phyloP scores from a whole-genome alignment of 2,329 filamentous ascomycete species.

The Arthrobotrys sinensis region DNA sequence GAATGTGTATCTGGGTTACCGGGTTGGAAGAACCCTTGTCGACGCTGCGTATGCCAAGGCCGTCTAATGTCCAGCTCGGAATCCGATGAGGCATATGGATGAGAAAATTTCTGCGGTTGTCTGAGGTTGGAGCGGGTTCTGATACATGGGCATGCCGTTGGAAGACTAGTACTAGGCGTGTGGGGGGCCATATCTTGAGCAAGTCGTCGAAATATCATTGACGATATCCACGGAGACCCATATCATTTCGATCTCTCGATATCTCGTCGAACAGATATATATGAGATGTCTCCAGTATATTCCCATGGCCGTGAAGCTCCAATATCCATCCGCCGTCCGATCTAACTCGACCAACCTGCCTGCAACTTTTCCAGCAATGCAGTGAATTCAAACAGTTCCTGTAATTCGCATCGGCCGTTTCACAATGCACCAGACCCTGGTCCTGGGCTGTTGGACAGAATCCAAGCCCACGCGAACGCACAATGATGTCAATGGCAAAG shows the following conservation, averaged over 20 bases:
- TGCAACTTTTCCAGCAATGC: not conserved
- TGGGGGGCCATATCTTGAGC: constrained; percentile 7
- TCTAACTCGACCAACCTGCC: not conserved
- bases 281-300: not conserved
- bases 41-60: constrained; percentile 44
- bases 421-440: constrained; percentile 17
- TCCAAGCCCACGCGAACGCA: constrained; percentile 16
- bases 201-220: not conserved
- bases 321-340: not conserved
- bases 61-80: constrained; percentile 22
- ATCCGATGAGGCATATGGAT: constrained; percentile 33
- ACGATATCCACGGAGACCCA: not conserved
- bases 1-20: constrained; percentile 13
- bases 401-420: constrained; percentile 19
- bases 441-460: constrained; percentile 17
- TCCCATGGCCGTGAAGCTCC: not conserved
- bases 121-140: constrained; percentile 25
- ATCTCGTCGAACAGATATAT: not conserved
- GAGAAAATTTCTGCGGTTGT: constrained; percentile 27
- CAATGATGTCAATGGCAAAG: constrained; percentile 42
- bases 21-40: constrained; percentile 23
- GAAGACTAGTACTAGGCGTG: constrained; percentile 10
- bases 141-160: constrained; percentile 25
- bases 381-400: not conserved
- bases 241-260: not conserved